Evolutionary conservation across 306 rosid species (phyloP), one percentile per base, ranked within the genome.

Genomic region (Lagenaria siceraria): DNA sequence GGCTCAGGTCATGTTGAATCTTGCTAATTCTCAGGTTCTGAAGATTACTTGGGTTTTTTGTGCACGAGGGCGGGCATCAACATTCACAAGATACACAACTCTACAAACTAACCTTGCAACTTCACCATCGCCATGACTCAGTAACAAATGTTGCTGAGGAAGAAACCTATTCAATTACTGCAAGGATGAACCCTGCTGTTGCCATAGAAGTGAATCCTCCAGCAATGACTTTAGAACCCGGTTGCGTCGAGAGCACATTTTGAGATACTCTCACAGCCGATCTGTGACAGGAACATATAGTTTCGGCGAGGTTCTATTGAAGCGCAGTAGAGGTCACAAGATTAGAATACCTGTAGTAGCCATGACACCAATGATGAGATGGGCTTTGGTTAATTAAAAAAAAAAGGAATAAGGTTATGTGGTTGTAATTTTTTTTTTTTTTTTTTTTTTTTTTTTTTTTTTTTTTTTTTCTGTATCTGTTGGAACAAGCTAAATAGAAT

Each of bases 271-370:
- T 91, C 21, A 87, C 98, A 0, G 88, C 80, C 88, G 97, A 5
- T 88, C 95, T 1, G 80, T 91, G 76, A 88, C 90, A 0, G 90
- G 95, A 82, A 21, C 79, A 94, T 76, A 86, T 40, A 40, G 91
- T 81, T 91, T 91, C 29, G 95, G 97, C 4, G 90, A 94, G 87
- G 84, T 91, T 76, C 25, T 90, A 56, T 74, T 94, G 93, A 90
- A 94, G 83, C 97, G 97, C 18, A 91, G 87, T 86, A 78, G 95
- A 84, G 97, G 97, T 49, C 98, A 94, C 89, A 86, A 90, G 88
- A 92, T 94, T 78, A 94, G 98, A 84, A 87, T 94, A 75, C 91
- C 97, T 17, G 98, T 91, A 61, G 82, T 89, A 68, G 98, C 92
- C 35, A 94, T 85, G 87, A 78, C 90, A 75, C 86, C 82, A 69